Evolutionary conservation across 2,329 filamentous ascomycete genomes (phyloP).

Genomic region (Botrytis medusae): DNA sequence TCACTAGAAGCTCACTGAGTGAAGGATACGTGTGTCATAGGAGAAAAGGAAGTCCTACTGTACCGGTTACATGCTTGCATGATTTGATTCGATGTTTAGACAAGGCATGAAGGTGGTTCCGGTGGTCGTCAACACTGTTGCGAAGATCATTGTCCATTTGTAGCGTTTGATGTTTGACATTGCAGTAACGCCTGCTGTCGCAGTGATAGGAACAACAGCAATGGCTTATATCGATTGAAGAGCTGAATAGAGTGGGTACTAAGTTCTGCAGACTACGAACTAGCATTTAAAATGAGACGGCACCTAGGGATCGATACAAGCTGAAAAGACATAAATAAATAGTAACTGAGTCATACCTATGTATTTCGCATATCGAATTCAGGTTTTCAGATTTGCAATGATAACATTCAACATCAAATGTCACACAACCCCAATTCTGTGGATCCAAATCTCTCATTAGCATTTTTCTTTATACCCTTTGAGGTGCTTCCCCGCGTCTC

Average conservation of each 20-base stretch:
- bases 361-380: too few relatives aligned
- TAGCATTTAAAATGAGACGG: background rate
- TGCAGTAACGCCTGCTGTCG: conserved; percentile 18
- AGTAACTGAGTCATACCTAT: conserved; percentile 4
- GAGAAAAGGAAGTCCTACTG: background rate
- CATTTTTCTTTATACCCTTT: background rate
- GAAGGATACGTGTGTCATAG: background rate
- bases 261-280: background rate
- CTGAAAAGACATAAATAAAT: conserved; percentile 21
- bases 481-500: background rate
- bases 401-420: conserved; percentile 49
- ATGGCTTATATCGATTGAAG: background rate
- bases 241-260: background rate
- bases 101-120: conserved; percentile 25
- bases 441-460: conserved; percentile 18
- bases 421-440: conserved; percentile 50
- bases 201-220: conserved; percentile 9
- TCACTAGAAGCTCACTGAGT: background rate
- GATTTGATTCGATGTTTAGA: conserved; percentile 19
- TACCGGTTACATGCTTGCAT: background rate
- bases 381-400: conserved; percentile 43
- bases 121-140: conserved; percentile 15
- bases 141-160: conserved; percentile 20
- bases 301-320: too few relatives aligned
- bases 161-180: conserved; percentile 24